Conservation (phyloP, 2,329 filamentous ascomycete species). For the Ophiostoma pallidulum region DNA sequence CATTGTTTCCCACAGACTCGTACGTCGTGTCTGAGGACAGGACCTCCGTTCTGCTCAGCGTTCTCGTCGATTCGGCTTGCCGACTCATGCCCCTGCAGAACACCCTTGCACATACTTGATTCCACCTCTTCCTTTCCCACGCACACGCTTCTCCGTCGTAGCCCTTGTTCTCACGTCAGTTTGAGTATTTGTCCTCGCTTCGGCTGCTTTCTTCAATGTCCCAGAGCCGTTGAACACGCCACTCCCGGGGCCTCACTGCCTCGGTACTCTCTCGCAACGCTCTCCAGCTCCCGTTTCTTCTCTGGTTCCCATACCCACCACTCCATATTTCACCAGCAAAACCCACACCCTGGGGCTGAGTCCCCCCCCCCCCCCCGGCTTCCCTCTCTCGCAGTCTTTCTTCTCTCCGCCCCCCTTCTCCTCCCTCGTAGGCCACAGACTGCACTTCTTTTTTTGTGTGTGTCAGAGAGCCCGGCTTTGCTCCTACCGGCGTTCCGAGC, state of each 20-base stretch:
- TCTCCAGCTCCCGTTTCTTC: neutral
- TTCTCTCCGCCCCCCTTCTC: slow-evolving; percentile 21
- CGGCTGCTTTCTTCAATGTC: too few relatives aligned
- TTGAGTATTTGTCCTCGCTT: too few relatives aligned
- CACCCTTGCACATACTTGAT: too few relatives aligned
- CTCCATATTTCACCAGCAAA: slow-evolving; percentile 32
- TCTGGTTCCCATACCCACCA: slow-evolving; percentile 21
- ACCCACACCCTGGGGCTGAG: slow-evolving; percentile 20
- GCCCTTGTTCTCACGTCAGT: too few relatives aligned
- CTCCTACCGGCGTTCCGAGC: slow-evolving; percentile 43
- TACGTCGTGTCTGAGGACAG: too few relatives aligned
- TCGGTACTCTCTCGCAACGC: neutral
- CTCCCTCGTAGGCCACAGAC: slow-evolving; percentile 23
- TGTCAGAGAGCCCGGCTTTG: slow-evolving; percentile 42
- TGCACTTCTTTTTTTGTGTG: slow-evolving; percentile 29
- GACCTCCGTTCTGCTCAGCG: too few relatives aligned
- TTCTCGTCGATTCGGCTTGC: too few relatives aligned
- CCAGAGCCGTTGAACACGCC: neutral
- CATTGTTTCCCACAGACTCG: too few relatives aligned
- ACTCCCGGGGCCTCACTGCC: neutral
- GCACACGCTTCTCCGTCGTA: too few relatives aligned
- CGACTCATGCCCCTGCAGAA: too few relatives aligned
- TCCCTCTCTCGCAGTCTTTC: slow-evolving; percentile 28
- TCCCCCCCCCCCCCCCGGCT: slow-evolving; percentile 26
- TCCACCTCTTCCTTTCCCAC: neutral